Evolutionary conservation across 805 yeast genomes (phyloP).

Genomic region (Saccharomyces kudriavzevii): DNA sequence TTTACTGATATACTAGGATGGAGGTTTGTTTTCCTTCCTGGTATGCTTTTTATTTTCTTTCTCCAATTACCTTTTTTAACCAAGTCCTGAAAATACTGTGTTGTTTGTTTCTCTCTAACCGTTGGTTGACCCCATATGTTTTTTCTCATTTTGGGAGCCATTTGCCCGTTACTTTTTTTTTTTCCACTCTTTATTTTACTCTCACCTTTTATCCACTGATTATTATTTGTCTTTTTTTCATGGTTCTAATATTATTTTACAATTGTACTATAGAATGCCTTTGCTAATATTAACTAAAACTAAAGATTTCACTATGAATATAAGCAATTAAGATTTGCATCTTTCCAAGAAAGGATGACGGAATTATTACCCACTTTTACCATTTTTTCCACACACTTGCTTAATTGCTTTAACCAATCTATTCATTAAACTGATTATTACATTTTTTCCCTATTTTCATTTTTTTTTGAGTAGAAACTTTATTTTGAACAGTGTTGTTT

Average conservation of each 20-base stretch:
- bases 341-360: not conserved
- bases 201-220: not conserved
- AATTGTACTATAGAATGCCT: conserved; percentile 20
- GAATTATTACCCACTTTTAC: not conserved
- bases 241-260: conserved; percentile 13
- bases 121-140: not conserved
- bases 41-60: conserved; percentile 1
- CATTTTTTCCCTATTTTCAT: not conserved
- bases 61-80: conserved; percentile 1
- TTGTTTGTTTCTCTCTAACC: not conserved
- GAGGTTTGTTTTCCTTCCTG: not conserved
- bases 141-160: conserved; percentile 5
- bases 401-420: not conserved
- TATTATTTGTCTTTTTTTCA: not conserved
- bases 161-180: conserved; percentile 6
- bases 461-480: not conserved
- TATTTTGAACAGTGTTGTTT: not conserved
- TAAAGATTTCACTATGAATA: not conserved
- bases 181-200: not conserved
- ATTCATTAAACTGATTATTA: not conserved
- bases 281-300: not conserved
- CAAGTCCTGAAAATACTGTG: conserved; percentile 7
- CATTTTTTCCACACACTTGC: not conserved
- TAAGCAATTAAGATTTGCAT: not conserved
- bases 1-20: not conserved